phyloP scores from a whole-genome alignment of 108 stramenopile genomes.

The Epithemia pelagica region DNA sequence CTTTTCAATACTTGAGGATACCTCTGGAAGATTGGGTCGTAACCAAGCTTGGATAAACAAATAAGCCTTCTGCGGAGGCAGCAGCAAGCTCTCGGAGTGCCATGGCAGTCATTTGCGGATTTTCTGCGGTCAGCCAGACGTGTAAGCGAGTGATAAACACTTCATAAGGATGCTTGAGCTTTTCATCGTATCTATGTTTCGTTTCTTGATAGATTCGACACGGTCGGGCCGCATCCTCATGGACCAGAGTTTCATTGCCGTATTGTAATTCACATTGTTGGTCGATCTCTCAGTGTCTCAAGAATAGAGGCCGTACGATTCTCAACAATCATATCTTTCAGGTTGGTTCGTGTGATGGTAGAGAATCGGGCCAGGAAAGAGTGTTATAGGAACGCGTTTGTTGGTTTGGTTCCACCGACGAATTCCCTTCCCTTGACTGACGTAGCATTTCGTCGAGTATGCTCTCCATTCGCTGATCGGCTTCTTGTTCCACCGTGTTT shows the following conservation, averaged over 20 bases:
- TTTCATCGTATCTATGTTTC: not conserved
- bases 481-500: not conserved
- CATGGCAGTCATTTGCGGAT: not conserved
- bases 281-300: not conserved
- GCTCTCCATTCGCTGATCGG: not conserved
- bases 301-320: not conserved
- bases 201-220: not conserved
- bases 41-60: conserved; percentile 2
- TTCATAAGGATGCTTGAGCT: not conserved
- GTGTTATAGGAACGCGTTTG: not conserved
- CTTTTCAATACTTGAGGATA: not conserved
- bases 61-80: not conserved
- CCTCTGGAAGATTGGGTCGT: not conserved
- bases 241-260: not conserved
- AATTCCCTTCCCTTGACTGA: not conserved
- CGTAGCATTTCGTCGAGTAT: not conserved
- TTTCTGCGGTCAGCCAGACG: not conserved
- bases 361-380: not conserved
- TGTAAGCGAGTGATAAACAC: not conserved
- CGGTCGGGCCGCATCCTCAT: not conserved
- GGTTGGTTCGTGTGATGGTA: not conserved
- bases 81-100: not conserved
- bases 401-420: not conserved
- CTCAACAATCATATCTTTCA: not conserved
- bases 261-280: not conserved